Conservation (phyloP, 805 yeast genomes). For the Teunomyces lycoperdinae region DNA sequence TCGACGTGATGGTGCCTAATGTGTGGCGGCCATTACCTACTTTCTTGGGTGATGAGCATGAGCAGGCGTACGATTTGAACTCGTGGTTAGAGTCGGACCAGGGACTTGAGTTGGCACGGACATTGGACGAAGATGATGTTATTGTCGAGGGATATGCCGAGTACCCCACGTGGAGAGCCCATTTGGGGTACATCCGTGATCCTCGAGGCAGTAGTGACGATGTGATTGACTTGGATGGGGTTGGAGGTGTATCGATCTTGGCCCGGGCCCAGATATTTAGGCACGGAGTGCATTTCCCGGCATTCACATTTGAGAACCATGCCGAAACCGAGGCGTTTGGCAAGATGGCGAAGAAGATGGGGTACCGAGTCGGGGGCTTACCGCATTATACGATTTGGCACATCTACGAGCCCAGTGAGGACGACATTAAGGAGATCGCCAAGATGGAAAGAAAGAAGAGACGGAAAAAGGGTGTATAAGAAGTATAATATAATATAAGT, state of each 20-base stretch:
- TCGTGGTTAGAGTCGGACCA: slow-evolving; percentile 92
- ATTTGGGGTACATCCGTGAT: slow-evolving; percentile 69
- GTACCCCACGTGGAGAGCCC: slow-evolving; percentile 83
- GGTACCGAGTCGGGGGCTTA: slow-evolving; percentile 79
- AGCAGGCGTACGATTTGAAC: slow-evolving; percentile 94
- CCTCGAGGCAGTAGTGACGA: slow-evolving; percentile 59
- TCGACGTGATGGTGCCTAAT: slow-evolving; percentile 78
- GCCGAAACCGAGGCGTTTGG: slow-evolving; percentile 91
- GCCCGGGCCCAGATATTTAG: slow-evolving; percentile 74
- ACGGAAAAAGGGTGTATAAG: slow-evolving; percentile 8
- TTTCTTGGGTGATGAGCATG: slow-evolving; percentile 66
- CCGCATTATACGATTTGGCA: slow-evolving; percentile 97
- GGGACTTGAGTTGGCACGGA: slow-evolving; percentile 63
- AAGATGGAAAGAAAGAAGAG: slow-evolving; percentile 65
- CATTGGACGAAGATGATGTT: slow-evolving; percentile 74
- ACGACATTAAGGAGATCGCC: slow-evolving; percentile 70
- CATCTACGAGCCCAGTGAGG: slow-evolving; percentile 85
- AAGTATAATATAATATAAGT: slow-evolving; percentile 2
- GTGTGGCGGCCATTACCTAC: slow-evolving; percentile 98
- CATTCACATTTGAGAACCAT: slow-evolving; percentile 78
- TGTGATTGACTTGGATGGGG: slow-evolving; percentile 74
- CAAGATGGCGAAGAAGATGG: slow-evolving; percentile 74
- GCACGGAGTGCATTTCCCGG: slow-evolving; percentile 81
- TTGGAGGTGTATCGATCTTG: slow-evolving; percentile 81
- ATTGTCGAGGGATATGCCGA: slow-evolving; percentile 88